These are phyloP conservation scores for Nannizzia gypsea DNA, from an alignment of 2,329 filamentous ascomycete species.

Conservation along the genomic window DNA sequence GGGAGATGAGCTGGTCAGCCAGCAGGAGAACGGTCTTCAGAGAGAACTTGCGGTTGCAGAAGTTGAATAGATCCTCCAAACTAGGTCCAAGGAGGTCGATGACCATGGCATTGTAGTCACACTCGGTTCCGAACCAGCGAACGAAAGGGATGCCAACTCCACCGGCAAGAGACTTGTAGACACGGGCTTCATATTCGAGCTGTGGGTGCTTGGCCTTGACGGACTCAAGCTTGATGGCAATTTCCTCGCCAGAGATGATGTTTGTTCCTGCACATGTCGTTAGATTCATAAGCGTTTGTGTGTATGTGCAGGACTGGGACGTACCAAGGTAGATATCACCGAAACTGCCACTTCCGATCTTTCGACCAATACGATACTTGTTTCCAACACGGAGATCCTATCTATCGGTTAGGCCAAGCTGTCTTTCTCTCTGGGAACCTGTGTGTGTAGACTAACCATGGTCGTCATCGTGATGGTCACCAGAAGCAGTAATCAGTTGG, in stretches of 20 bases:
- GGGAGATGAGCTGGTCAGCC: conserved; percentile 95
- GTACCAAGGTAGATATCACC: conserved; percentile 90
- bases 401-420: neutral
- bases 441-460: conserved; percentile 41
- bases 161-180: conserved; percentile 75
- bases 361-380: conserved; percentile 98
- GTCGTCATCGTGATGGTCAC: conserved; percentile 44
- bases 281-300: neutral
- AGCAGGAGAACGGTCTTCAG: conserved; percentile 94
- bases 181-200: conserved; percentile 94
- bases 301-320: conserved; percentile 21
- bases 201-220: conserved; percentile 99
- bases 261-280: conserved; percentile 59
- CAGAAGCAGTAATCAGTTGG: neutral
- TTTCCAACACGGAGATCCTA: conserved; percentile 98
- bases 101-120: conserved; percentile 99
- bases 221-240: conserved; percentile 98
- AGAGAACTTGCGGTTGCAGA: conserved; percentile 99
- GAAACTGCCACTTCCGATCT: conserved; percentile 95
- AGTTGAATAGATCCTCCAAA: conserved; percentile 98
- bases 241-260: conserved; percentile 98
- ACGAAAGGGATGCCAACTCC: conserved; percentile 98
- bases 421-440: neutral
- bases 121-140: conserved; percentile 98
- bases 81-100: conserved; percentile 90